Evolutionary conservation across 805 yeast species (phyloP), one percentile per base, ranked within the genome.

Genomic region (Candida nitratophila): DNA sequence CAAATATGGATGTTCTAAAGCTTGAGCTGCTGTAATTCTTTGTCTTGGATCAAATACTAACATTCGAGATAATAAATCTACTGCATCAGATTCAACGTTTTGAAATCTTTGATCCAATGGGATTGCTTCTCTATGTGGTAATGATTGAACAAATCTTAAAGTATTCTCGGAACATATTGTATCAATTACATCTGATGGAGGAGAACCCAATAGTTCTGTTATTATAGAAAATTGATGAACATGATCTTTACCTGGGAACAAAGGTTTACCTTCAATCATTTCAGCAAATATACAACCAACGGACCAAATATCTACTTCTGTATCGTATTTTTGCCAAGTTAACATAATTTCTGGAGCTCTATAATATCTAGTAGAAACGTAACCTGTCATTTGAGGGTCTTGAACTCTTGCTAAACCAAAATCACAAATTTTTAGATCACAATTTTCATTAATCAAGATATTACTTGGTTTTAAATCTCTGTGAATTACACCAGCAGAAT

Each of bases 331-430:
- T 64, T 91, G 99, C 98, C 98, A 91, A 24, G 97, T 89, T 51
- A 91, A 76, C 99, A 91, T 91, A 65, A 91, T 91, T 63, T 91
- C 99, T 2, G 99, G 99, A 0, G 98, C 99, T 50, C 99, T 77
- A 66, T 91, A 91, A 70, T 89, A 91, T 58, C 99, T 68, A 4
- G 99, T 91, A 5, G 95, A 84, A 16, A 91, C 99, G 63, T 91
- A 91, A 10, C 98, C 99, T 1, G 98, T 91, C 99, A 91, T 91
- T 64, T 91, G 98, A 14, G 97, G 96, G 67, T 91, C 99, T 70
- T 91, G 97, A 59, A 91, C 86, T 61, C 99, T 77, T 30, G 98
- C 98, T 48, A 91, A 72, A 20, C 99, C 99, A 62, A 91, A 90
- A 66, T 91, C 98, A 70, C 97, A 89, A 39, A 90, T 86, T 61